Base-by-base conservation (phyloP, 129 eudicot genomes). In the Saposhnikovia divaricata region DNA sequence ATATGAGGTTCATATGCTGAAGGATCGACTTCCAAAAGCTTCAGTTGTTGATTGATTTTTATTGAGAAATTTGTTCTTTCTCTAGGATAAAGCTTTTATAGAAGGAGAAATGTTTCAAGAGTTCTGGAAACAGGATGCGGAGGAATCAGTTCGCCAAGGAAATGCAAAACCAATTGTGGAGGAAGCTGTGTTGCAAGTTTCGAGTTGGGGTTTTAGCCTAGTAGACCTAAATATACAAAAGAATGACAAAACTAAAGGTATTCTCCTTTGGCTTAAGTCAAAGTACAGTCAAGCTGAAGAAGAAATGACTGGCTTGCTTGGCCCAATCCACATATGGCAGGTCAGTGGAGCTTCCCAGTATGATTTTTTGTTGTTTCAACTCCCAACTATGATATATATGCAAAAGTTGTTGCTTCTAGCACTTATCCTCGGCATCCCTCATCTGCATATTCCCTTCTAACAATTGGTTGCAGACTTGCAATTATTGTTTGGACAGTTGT, bases 251-350 rank as follows among this genome's bases (percentile, higher is more conserved):
- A 81, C 85, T 27, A 87, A 88, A 83, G 90, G 93, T 66, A 57
- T 93, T 71, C 51, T 88, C 25, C 77, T 25, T 72, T 89, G 97
- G 98, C 88, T 91, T n/a, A 89, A 91, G 76, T 88, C 93, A 45
- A 37, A 88, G 50, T 93, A 82, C 73, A 81, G 77, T 80, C 85
- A 80, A 45, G 81, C 82, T 47, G 86, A 80, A 69, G 85, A 91
- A 80, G 88, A 81, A 66, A 18, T 89, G 76, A 86, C 83, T 2
- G 98, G 98, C 50, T 88, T 91, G 76, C 88, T 93, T 84, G 98
- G 97, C 48, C 96, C 89, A 37, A 91, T 93, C 68, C 97, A 93
- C 85, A 86, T 91, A 78, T 93, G 97, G 98, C 98, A 91, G 97
- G 98, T 93, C 28, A 23, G 89, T 87, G 53, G 23, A 43, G 16